These are phyloP conservation scores for Ophiorrhiza pumila DNA, from an alignment of 257 asterid genomes.

Conservation along the genomic window DNA sequence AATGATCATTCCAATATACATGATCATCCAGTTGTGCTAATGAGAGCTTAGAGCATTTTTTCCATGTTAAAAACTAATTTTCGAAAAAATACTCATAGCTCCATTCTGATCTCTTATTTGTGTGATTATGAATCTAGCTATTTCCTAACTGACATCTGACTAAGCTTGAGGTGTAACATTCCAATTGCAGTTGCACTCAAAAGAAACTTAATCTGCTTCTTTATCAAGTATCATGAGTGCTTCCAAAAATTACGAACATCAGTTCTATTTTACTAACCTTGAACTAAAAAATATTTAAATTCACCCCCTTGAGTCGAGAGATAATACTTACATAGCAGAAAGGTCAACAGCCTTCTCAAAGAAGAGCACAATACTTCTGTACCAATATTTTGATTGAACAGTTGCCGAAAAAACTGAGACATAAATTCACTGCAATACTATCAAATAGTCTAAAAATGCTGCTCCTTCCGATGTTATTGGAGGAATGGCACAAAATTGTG, in stretches of 20 bases:
- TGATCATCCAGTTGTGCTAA: no score
- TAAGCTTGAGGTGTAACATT: not conserved
- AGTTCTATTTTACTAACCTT: not conserved
- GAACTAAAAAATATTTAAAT: not conserved
- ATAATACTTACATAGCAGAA: conserved; percentile 54
- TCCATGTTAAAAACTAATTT: not conserved
- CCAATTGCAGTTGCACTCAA: not conserved
- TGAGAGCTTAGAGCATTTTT: no score
- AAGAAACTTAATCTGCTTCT: not conserved
- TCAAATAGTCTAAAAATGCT: conserved; percentile 54
- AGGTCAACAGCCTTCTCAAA: conserved; percentile 54
- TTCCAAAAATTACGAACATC: not conserved
- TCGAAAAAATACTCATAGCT: not conserved
- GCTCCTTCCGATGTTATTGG: conserved; percentile 39
- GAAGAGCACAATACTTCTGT: conserved; percentile 35
- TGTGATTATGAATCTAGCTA: not conserved
- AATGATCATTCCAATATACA: no score
- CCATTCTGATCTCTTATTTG: not conserved
- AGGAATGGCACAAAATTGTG: conserved; percentile 41
- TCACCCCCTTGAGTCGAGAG: not conserved
- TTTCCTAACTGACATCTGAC: not conserved
- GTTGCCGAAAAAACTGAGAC: conserved; percentile 35
- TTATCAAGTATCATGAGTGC: not conserved
- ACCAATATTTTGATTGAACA: conserved; percentile 41
- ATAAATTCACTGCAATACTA: conserved; percentile 37